Base-by-base conservation (phyloP, 352 stramenopile genomes). In the Pythium myriotylum region DNA sequence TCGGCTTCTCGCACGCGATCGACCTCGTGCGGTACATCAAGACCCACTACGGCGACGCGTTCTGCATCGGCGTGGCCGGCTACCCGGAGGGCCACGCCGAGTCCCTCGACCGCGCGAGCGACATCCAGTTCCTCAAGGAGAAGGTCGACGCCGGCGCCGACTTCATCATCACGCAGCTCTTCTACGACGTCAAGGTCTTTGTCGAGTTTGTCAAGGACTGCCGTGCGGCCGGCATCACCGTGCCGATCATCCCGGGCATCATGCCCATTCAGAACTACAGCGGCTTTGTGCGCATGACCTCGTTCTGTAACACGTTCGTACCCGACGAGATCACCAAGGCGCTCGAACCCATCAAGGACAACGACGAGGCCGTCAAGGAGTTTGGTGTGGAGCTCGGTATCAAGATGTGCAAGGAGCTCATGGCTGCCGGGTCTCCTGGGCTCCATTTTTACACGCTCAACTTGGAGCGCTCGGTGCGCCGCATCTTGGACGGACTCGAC, bases 161-260 rank as follows among this genome's bases (percentile, higher is more conserved):
- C 59, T 98, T 99, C 59, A 94, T 99, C 61, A 97, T 99, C 67
- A 99, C 97, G 32, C 97, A 99, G 87, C 98, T 99, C 76, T 99
- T 99, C 69, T 99, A 99, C 71, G 97, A 99, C 67, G 85, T 95
- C 24, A 72, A 94, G 39, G 93, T 98, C 48, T 99, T 97, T 78
- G 65, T 94, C 41, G 77, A 82, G 27, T 99, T 99, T 75, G 93
- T 99, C 20, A 76, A 94, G 45, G 84, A 94, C 54, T 98, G 90
- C 59, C 80, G 91, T 35, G 73, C 70, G 5, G 83, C 72, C 29
- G 97, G 96, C 45, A 99, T 99, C 64, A 91, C 83, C 2, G 89
- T 91, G 35, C 97, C 97, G 9, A 96, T 99, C 67, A 90, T 99
- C 32, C 98, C 98, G 2, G 98, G 98, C 24, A 94, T 99, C 70